phyloP scores from a whole-genome alignment of 345 rosid genomes.

The Salix arbutifolia region DNA sequence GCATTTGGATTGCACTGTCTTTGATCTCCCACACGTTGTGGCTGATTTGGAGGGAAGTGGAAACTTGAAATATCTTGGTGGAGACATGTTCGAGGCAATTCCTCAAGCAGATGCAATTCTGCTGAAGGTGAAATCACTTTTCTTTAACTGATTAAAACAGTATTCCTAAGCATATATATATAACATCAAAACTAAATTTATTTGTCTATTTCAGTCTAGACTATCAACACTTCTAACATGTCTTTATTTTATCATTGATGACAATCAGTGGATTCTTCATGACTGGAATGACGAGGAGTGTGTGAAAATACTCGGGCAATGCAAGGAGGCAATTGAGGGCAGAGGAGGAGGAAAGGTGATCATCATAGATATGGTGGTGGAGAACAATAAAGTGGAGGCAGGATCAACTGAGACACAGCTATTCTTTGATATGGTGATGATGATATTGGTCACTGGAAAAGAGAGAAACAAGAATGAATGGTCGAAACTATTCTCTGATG shows the following conservation, averaged over 20 bases:
- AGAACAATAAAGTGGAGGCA: background rate
- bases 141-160: background rate
- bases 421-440: constrained; percentile 26
- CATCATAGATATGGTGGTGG: constrained; percentile 4
- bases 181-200: background rate
- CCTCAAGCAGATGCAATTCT: constrained; percentile 9
- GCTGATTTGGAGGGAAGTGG: background rate
- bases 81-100: constrained; percentile 1
- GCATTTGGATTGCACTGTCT: constrained; percentile 5
- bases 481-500: constrained; percentile 22
- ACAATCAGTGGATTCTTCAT: constrained; percentile 6
- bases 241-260: background rate
- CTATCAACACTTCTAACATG: background rate
- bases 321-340: constrained; percentile 3
- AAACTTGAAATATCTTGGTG: constrained; percentile 1
- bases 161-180: background rate
- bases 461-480: constrained; percentile 22
- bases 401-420: constrained; percentile 12
- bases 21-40: constrained; percentile 18
- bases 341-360: constrained; percentile 8
- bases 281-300: constrained; percentile 12
- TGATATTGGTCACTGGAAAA: background rate
- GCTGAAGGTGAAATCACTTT: background rate
- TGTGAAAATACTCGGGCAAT: background rate
- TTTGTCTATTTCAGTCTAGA: background rate